Evolutionary conservation across 2,329 filamentous ascomycete species (phyloP).

Genomic region (Monilinia vaccinii-corymbosi): DNA sequence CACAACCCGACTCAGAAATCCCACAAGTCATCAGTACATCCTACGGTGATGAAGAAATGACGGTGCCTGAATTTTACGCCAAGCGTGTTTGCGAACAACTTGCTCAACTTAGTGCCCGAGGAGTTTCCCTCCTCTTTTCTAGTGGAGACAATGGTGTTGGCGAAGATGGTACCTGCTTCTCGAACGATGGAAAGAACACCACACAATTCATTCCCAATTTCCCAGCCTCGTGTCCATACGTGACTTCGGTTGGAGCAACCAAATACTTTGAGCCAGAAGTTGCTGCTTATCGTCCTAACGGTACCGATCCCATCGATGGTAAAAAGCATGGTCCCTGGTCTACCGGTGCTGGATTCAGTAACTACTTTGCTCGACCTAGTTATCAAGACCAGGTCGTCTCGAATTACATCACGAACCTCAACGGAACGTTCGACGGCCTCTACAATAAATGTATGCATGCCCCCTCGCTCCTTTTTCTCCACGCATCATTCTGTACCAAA

Average conservation of each 20-base stretch:
- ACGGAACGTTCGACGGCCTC: constrained; percentile 36
- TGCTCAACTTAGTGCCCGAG: constrained; percentile 44
- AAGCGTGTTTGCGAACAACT: constrained; percentile 44
- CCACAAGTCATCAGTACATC: constrained; percentile 50
- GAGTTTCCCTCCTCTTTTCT: constrained; percentile 43
- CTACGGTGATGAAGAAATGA: constrained; percentile 50
- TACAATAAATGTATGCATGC: constrained; percentile 31
- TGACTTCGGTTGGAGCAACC: constrained; percentile 20
- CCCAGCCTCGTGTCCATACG: constrained; percentile 37
- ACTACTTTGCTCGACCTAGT: constrained; percentile 37
- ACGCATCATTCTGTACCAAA: not conserved
- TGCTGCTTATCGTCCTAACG: constrained; percentile 25
- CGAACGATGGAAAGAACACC: constrained; percentile 47
- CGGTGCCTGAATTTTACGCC: constrained; percentile 44
- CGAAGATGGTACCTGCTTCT: constrained; percentile 34
- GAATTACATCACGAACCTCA: constrained; percentile 35
- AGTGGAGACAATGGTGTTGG: constrained; percentile 45
- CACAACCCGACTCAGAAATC: constrained; percentile 33
- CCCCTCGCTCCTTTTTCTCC: not conserved
- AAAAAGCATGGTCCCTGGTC: constrained; percentile 26
- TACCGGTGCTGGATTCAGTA: constrained; percentile 44
- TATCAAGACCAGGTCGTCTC: constrained; percentile 39
- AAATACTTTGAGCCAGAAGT: constrained; percentile 18
- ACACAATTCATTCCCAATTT: constrained; percentile 45
- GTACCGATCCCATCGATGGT: constrained; percentile 29